phyloP scores from a whole-genome alignment of 225 moss, liverwort and hornwort species.

The Sphagnum contortum region DNA sequence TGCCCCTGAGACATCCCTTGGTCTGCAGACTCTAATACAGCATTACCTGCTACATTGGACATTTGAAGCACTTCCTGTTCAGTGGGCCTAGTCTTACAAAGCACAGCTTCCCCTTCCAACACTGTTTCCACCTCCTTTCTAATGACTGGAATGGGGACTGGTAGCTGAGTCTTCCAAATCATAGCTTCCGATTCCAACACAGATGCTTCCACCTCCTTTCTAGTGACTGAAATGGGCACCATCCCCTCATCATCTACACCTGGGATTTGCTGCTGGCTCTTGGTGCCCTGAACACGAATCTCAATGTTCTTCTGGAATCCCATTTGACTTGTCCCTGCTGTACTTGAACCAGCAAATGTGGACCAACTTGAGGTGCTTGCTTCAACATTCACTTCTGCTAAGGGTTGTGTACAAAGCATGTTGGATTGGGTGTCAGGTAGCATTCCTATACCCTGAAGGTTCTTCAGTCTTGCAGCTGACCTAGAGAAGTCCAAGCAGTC shows the following conservation, averaged over 20 bases:
- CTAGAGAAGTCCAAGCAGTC: constrained; percentile 70
- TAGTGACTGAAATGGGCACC: constrained; percentile 15
- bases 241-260: constrained; percentile 39
- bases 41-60: constrained; percentile 30
- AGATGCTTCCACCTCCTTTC: constrained; percentile 24
- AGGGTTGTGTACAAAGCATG: constrained; percentile 25
- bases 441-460: constrained; percentile 46
- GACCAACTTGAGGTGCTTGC: constrained; percentile 52
- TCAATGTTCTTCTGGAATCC: constrained; percentile 25
- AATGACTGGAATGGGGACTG: constrained; percentile 3
- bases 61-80: constrained; percentile 35
- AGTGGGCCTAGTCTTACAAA: constrained; percentile 20
- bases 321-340: constrained; percentile 23
- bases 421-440: constrained; percentile 10
- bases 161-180: too few relatives aligned
- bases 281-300: constrained; percentile 14
- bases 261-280: constrained; percentile 29
- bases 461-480: constrained; percentile 49
- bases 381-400: constrained; percentile 27
- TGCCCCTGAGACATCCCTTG: constrained; percentile 23
- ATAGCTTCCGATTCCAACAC: constrained; percentile 18
- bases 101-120: constrained; percentile 22
- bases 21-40: constrained; percentile 20
- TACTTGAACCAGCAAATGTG: constrained; percentile 64
- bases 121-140: constrained; percentile 24